Conservation (phyloP, 2,329 filamentous ascomycete genomes). For the Penicillium sp. region DNA sequence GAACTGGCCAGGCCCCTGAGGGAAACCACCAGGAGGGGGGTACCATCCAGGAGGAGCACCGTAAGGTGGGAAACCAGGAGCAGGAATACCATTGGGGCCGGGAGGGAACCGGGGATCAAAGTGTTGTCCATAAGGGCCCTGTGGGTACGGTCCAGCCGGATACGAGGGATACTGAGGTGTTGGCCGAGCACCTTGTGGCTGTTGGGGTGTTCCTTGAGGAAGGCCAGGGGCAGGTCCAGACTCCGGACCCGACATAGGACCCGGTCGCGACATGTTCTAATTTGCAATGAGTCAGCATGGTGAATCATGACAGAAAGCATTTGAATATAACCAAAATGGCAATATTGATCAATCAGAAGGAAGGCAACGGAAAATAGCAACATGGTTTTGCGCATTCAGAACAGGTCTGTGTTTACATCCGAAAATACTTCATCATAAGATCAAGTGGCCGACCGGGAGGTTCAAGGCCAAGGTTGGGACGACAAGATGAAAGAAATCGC, state of each 20-base stretch:
- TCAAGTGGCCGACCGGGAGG: slow-evolving; percentile 21
- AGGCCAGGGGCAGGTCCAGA: slow-evolving; percentile 31
- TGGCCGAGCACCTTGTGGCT: slow-evolving; percentile 40
- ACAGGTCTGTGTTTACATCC: slow-evolving; percentile 88
- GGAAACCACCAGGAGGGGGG: slow-evolving; percentile 71
- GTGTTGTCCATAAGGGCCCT: slow-evolving; percentile 42
- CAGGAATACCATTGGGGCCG: slow-evolving; percentile 45
- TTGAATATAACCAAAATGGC: slow-evolving; percentile 1
- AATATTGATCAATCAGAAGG: slow-evolving; percentile 75
- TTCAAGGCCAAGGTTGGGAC: not conserved
- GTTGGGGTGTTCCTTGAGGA: slow-evolving; percentile 47
- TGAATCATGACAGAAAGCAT: not conserved
- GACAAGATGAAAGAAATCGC: slow-evolving; percentile 3
- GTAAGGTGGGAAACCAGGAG: slow-evolving; percentile 65
- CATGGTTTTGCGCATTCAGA: slow-evolving; percentile 93
- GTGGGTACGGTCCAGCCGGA: slow-evolving; percentile 44
- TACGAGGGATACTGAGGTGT: slow-evolving; percentile 43
- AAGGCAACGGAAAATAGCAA: slow-evolving; percentile 99
- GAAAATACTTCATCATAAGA: slow-evolving; percentile 81
- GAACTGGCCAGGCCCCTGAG: slow-evolving; percentile 64
- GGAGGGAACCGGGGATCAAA: slow-evolving; percentile 53
- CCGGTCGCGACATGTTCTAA: slow-evolving; percentile 47
- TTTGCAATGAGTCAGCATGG: slow-evolving; percentile 20
- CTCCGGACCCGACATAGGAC: slow-evolving; percentile 27
- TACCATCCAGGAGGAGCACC: slow-evolving; percentile 76